Base-by-base conservation (phyloP, 768 basidiomycete genomes). In the Mycena crocata region DNA sequence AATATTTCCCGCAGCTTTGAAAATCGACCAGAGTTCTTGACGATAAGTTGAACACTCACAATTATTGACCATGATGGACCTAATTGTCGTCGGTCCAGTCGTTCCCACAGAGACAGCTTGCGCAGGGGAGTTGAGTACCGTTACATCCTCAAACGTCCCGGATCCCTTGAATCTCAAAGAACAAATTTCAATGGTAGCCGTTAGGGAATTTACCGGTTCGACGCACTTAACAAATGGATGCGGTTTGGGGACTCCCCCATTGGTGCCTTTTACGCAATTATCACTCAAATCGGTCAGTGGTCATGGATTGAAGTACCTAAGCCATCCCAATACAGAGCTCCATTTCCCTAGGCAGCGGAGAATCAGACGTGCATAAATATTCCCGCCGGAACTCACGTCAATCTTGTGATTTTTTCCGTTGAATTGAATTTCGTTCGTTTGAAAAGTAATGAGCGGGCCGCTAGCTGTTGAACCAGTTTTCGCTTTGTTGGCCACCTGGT, bases 71-170 rank as follows among this genome's bases (percentile, higher is more conserved):
- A 55, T 64, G 12, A 71, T 37, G n/a, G 40, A 26, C 14, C 58
- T 35, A 40, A 69, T 65, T 26, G 57, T 56, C 8, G 64, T 48
- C 5, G 70, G 35, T 17, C 59, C 64, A 3, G 55, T 54, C 2
- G 70, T 71, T 45, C 70, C 70, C 13, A 71, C 64, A 17, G 64
- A 66, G 24, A 70, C 35, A 5, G 68, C 68, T 31, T 70, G 68
- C 5, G 68, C 68, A 10, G 69, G 66, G 8, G 62, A 64, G 54
- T 67, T 67, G 32, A 70, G 56, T 2, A 67, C 54, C 24, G 66
- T 70, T 30, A 67, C 66, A 31, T 55, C 54, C 13, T 58, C 31
- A 51, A 71, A 71, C 8, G 64, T 68, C 13, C 70, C 70, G 31
- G 21, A 71, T 39, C 66, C 59, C 49, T 71, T 65, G 52, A 68